Base-by-base conservation (phyloP, 371 early-diverging fungal genomes). In the Saksenaea oblongispora region DNA sequence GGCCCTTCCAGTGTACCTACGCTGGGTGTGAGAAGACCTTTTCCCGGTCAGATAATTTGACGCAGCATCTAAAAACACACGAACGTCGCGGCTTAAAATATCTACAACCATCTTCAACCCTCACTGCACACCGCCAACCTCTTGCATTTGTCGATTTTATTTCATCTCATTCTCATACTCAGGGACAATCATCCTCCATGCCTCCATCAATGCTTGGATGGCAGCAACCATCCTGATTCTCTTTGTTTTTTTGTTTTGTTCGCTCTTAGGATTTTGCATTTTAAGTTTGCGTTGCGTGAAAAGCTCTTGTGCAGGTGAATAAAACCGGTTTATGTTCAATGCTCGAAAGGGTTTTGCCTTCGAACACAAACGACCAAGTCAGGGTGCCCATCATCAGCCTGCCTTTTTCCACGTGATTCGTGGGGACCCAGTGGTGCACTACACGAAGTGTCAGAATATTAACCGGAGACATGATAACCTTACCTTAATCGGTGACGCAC, bases 21-120 rank as follows among this genome's bases (percentile, higher is more conserved):
- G 76, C 78, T 24, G 88, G 84, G 3, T 95, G 96, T 76, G 78
- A 82, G 47, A 93, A 93, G 66, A 79, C 83, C 7, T 94, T 94
- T 70, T 88, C 92, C 9, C 79, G 95, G 39, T 90, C 88, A 67
- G 95, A 95, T 62, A 89, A 89, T 62, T 70, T 87, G 44, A 82
- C 85, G 2, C 87, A 87, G 62, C 87, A 87, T 62, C 67, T 76
- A 62, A 87, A 87, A 64, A 85, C 83, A 5, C 87, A 87, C 73
- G 85, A 84, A 65, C 78, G 77, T 9, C 71, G 64, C 10, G 51
- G 51, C 3, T 47, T 22, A 10, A 47, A 47, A 22, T 47, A 47
- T 11, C 51, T 18, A 5, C 51, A 47, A 11, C 22, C 51, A 22
- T 47, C 24, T 5, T 22, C 51, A 5, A 47, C n/a, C 22, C 22